These are phyloP conservation scores for Pseudogymnoascus sp. DNA, from an alignment of 2,329 filamentous ascomycete species.

Conservation along the genomic window DNA sequence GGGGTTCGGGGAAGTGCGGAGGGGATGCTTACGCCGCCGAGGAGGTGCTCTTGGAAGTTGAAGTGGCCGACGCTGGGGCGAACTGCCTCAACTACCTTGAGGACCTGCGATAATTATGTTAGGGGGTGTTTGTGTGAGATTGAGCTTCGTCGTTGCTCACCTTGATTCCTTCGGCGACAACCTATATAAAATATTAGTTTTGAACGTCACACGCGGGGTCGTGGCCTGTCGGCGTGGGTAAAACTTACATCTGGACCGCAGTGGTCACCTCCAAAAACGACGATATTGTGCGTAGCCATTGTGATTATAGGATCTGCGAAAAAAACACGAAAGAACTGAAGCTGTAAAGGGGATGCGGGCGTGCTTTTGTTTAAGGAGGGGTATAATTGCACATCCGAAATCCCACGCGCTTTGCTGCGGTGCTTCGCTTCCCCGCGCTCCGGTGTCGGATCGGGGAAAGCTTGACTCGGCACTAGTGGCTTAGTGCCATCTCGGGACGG, in stretches of 20 bases:
- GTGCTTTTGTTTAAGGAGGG: constrained; percentile 5
- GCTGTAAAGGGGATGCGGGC: background rate
- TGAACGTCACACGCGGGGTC: constrained; percentile 10
- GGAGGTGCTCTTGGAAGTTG: constrained; percentile 81
- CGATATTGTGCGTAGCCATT: constrained; percentile 69
- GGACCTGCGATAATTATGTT: constrained; percentile 47
- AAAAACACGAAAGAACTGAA: background rate
- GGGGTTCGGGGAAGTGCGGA: background rate
- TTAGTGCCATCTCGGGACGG: constrained; percentile 7
- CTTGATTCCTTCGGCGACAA: constrained; percentile 79
- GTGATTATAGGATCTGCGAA: constrained; percentile 20
- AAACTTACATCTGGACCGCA: constrained; percentile 71
- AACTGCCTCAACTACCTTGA: constrained; percentile 69
- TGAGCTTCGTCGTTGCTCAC: constrained; percentile 37
- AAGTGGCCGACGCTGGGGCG: constrained; percentile 67
- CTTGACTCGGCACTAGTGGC: constrained; percentile 6
- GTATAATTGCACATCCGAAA: constrained; percentile 5
- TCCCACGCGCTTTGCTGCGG: background rate
- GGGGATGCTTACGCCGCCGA: constrained; percentile 71
- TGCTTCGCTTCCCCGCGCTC: constrained; percentile 9
- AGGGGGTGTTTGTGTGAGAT: background rate
- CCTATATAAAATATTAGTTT: constrained; percentile 42
- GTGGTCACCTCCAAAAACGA: constrained; percentile 77
- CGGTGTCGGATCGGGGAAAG: constrained; percentile 9
- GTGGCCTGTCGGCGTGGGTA: constrained; percentile 7